Percentiles rank a stretch among this genome's conserved stretches.
Evolutionary conservation across 306 rosid species (phyloP).

Genomic region (Vigna unguiculata): DNA sequence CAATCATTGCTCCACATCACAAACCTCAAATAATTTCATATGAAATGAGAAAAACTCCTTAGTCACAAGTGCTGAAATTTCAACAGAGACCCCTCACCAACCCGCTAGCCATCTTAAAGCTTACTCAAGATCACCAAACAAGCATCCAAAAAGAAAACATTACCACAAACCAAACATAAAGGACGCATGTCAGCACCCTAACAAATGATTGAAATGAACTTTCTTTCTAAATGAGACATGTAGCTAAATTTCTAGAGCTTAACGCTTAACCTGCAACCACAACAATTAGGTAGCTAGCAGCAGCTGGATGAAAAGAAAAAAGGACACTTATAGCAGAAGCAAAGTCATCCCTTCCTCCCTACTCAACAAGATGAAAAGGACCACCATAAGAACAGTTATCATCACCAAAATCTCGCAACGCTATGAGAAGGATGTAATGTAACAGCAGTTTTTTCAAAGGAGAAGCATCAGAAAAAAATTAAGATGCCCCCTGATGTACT

Average conservation of each 20-base stretch:
- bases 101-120: conserved; percentile 59
- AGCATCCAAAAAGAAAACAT: conserved; percentile 21
- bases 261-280: conserved; percentile 37
- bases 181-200: conserved; percentile 50
- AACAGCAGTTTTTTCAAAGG: conserved; percentile 39
- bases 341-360: conserved; percentile 66
- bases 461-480: conserved; percentile 9
- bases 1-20: conserved; percentile 40
- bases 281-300: conserved; percentile 53
- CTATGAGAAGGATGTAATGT: conserved; percentile 47
- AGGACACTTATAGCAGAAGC: conserved; percentile 73
- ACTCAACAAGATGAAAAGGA: conserved; percentile 58
- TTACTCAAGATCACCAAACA: conserved; percentile 62
- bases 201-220: conserved; percentile 44
- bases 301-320: conserved; percentile 40
- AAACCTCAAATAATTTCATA: conserved; percentile 21
- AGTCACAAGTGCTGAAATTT: conserved; percentile 42
- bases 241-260: conserved; percentile 14
- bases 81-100: conserved; percentile 58
- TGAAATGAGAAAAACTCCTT: conserved; percentile 12
- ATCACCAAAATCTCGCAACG: conserved; percentile 44
- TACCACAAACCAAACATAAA: conserved; percentile 38
- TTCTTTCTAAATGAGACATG: conserved; percentile 11
- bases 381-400: conserved; percentile 44
- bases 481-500: conserved; percentile 77